Evolutionary conservation across 2,329 filamentous ascomycete species (phyloP).

Genomic region (Verticillium zaregamsianum): DNA sequence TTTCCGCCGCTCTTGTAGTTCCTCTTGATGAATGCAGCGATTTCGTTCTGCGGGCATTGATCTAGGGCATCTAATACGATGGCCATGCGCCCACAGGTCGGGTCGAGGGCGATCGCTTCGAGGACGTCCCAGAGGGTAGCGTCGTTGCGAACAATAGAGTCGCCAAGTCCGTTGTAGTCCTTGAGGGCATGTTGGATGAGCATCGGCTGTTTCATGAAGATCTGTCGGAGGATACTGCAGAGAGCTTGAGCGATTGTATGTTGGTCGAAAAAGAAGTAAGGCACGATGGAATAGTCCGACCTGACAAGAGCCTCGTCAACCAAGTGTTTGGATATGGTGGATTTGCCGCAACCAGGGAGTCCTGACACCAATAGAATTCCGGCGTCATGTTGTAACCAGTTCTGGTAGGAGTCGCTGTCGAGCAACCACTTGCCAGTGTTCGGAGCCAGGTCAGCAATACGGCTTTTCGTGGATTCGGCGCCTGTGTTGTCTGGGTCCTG

Average conservation of each 20-base stretch:
- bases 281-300: neutral
- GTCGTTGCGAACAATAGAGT: neutral
- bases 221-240: neutral
- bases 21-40: neutral
- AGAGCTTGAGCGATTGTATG: neutral
- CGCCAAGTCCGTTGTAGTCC: neutral
- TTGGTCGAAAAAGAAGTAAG: slow-evolving; percentile 1
- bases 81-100: neutral
- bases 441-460: neutral
- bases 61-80: neutral
- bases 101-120: neutral
- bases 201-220: neutral
- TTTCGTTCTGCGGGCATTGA: neutral
- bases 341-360: neutral
- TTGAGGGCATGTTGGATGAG: neutral
- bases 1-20: neutral
- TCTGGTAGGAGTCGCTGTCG: neutral
- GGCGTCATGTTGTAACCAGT: neutral
- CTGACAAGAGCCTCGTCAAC: neutral
- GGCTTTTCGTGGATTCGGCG: neutral
- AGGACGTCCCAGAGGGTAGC: neutral
- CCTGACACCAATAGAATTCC: neutral
- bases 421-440: neutral
- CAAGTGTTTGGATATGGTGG: neutral
- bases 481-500: neutral